phyloP scores from a whole-genome alignment of 805 yeast species.

The Dipodascus albidus region DNA sequence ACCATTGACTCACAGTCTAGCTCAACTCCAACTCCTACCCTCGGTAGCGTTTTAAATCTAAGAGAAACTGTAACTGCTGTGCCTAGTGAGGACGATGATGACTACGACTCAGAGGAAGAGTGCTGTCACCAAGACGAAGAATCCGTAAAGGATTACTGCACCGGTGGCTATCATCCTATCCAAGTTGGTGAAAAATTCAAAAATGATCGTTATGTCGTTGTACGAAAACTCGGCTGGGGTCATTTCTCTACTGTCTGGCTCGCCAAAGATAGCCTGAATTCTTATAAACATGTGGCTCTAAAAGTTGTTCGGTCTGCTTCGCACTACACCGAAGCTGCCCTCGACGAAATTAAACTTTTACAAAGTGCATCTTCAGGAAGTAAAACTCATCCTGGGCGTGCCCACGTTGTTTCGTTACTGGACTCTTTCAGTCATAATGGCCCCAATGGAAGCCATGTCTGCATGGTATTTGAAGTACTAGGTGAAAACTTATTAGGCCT shows the following conservation, averaged over 20 bases:
- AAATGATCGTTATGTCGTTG: constrained; percentile 61
- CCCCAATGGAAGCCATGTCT: constrained; percentile 84
- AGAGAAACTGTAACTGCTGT: neutral
- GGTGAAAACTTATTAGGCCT: constrained; percentile 88
- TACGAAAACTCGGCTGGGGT: constrained; percentile 96
- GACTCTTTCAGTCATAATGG: constrained; percentile 84
- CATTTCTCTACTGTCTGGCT: constrained; percentile 95
- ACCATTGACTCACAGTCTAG: neutral
- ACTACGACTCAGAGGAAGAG: constrained; percentile 3
- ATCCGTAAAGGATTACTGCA: constrained; percentile 68
- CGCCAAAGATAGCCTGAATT: constrained; percentile 49
- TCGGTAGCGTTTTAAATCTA: neutral
- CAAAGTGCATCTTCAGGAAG: constrained; percentile 50
- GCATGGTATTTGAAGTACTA: constrained; percentile 94
- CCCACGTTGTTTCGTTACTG: constrained; percentile 64
- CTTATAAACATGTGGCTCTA: constrained; percentile 74
- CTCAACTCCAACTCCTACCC: neutral
- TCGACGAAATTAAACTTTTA: constrained; percentile 80
- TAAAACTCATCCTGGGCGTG: constrained; percentile 66
- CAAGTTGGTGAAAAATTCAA: constrained; percentile 77
- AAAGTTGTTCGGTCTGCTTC: constrained; percentile 87
- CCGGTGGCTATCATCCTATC: constrained; percentile 96
- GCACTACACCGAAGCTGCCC: constrained; percentile 86
- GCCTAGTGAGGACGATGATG: constrained; percentile 1
- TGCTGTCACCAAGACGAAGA: constrained; percentile 43